A percentile compares a stretch with the other conserved stretches of the same genome.
Conservation (phyloP, 805 yeast species). For the Metschnikowia kofuensis region DNA sequence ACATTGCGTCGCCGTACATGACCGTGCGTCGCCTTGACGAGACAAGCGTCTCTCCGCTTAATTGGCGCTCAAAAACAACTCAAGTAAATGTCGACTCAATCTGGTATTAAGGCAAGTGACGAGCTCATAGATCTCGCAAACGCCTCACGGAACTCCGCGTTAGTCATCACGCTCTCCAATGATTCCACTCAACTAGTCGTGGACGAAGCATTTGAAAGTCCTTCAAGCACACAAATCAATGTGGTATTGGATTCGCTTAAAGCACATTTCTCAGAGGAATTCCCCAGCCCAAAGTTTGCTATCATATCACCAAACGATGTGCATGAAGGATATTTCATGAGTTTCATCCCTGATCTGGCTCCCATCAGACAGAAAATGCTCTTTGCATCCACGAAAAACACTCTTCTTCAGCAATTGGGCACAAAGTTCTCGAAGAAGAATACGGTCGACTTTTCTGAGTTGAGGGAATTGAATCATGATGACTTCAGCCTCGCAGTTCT, state of each 20-base stretch:
- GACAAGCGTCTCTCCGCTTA: background rate
- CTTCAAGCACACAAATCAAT: conserved; percentile 12
- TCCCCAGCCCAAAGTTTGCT: conserved; percentile 39
- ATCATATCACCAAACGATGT: conserved; percentile 16
- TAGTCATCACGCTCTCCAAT: conserved; percentile 31
- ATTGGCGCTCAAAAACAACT: background rate
- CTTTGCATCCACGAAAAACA: conserved; percentile 85
- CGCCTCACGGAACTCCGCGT: conserved; percentile 25
- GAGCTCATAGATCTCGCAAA: conserved; percentile 47
- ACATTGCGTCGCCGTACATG: conserved; percentile 3
- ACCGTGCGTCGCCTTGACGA: background rate
- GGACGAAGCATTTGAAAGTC: conserved; percentile 21
- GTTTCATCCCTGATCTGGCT: conserved; percentile 85
- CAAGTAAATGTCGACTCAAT: conserved; percentile 38
- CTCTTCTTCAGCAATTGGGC: conserved; percentile 74
- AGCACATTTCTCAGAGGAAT: conserved; percentile 20
- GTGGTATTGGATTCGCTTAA: conserved; percentile 22
- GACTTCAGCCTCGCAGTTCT: conserved; percentile 38
- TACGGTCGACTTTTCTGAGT: conserved; percentile 50
- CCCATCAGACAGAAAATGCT: conserved; percentile 85
- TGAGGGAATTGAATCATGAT: conserved; percentile 49
- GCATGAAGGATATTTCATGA: conserved; percentile 51
- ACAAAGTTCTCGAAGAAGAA: conserved; percentile 46
- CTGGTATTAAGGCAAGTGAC: conserved; percentile 39
- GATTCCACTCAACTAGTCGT: conserved; percentile 35